Conservation (phyloP, 495 filamentous ascomycete species). For the Peziza echinospora region DNA sequence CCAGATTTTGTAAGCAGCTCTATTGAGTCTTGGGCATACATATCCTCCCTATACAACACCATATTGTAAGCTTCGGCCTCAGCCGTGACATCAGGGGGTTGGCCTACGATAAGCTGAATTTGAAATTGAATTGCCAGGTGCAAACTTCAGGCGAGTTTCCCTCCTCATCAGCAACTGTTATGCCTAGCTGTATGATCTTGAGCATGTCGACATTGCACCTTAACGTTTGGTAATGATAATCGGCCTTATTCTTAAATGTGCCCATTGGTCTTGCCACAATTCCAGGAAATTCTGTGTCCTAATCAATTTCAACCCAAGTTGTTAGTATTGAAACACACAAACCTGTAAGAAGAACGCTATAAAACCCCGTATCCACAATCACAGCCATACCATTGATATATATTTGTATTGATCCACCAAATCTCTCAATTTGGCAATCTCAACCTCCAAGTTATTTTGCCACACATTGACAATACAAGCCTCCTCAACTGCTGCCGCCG, state of each 20-base stretch:
- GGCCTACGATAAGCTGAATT: constrained; percentile 51
- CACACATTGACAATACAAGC: constrained; percentile 71
- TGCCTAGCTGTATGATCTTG: constrained; percentile 88
- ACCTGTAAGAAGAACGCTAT: background rate
- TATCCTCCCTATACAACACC: constrained; percentile 58
- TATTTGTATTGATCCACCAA: constrained; percentile 80
- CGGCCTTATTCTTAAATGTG: constrained; percentile 74
- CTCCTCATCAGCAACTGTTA: constrained; percentile 71
- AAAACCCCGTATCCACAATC: constrained; percentile 4
- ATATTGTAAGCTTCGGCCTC: no score
- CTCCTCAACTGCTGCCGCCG: constrained; percentile 22
- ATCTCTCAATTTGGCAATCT: constrained; percentile 58
- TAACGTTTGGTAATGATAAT: constrained; percentile 96
- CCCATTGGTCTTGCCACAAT: constrained; percentile 92
- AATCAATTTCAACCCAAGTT: constrained; percentile 1
- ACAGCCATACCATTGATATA: constrained; percentile 67
- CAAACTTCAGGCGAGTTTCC: constrained; percentile 62
- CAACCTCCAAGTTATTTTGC: constrained; percentile 73
- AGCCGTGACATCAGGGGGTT: no score
- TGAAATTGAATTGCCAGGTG: constrained; percentile 98
- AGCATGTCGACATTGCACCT: constrained; percentile 92
- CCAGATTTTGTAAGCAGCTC: constrained; percentile 67
- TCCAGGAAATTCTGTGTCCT: constrained; percentile 97
- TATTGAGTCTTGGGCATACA: constrained; percentile 88
- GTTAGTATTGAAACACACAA: background rate